Evolutionary conservation across 1,139 yeast species (phyloP).

Genomic region (Hyphopichia fennica): DNA sequence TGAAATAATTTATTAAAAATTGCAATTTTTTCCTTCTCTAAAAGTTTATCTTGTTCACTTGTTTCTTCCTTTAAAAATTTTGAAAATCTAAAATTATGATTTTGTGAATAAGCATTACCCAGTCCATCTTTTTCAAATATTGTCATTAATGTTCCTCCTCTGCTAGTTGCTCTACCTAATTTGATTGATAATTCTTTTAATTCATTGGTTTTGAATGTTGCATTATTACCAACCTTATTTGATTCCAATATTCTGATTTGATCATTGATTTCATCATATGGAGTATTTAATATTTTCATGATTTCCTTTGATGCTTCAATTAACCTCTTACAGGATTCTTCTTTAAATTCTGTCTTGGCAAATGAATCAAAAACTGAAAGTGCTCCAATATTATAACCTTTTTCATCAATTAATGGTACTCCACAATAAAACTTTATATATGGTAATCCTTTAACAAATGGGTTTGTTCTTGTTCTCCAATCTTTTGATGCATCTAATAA

Average conservation of each 20-base stretch:
- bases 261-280: constrained; percentile 18
- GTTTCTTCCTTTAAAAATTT: constrained; percentile 21
- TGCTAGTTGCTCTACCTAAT: constrained; percentile 58
- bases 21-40: constrained; percentile 14
- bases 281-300: constrained; percentile 41
- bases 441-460: constrained; percentile 63
- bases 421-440: constrained; percentile 61
- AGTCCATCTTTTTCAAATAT: constrained; percentile 63
- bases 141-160: constrained; percentile 32
- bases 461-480: constrained; percentile 65
- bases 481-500: constrained; percentile 61
- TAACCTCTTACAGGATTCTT: constrained; percentile 33
- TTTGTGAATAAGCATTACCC: constrained; percentile 56
- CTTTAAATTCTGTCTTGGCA: constrained; percentile 38
- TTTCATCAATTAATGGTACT: constrained; percentile 49
- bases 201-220: constrained; percentile 15
- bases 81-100: constrained; percentile 42
- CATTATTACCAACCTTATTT: neutral
- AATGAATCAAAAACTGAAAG: constrained; percentile 60
- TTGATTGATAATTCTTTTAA: constrained; percentile 27
- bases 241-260: neutral
- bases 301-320: constrained; percentile 41
- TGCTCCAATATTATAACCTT: constrained; percentile 52
- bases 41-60: constrained; percentile 15
- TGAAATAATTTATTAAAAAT: constrained; percentile 42